phyloP scores from a whole-genome alignment of 257 asterid genomes.

The Nicotiana paniculata region DNA sequence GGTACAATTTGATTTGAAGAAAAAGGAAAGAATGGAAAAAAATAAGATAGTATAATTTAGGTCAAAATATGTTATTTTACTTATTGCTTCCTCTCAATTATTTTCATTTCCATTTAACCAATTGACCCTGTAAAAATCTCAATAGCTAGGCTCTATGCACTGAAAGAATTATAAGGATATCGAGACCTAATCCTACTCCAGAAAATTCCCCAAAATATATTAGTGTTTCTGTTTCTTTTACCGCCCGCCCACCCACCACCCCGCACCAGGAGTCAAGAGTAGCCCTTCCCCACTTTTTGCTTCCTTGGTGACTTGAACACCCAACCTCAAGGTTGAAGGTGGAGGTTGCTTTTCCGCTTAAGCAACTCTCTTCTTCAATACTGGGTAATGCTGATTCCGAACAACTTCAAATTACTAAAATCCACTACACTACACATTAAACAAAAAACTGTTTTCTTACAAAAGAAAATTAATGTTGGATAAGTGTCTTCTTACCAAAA shows the following conservation, averaged over 20 bases:
- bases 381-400: not conserved
- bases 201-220: not conserved
- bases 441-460: not conserved
- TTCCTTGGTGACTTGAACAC: not conserved
- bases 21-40: not conserved
- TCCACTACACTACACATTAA: not conserved
- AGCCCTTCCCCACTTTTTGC: not conserved
- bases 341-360: not conserved
- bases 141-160: not conserved
- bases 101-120: not conserved
- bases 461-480: not conserved
- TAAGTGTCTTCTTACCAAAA: not conserved
- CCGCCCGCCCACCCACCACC: not conserved
- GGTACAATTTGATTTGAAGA: not conserved
- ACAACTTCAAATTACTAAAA: not conserved
- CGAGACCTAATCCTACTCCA: not conserved
- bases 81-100: not conserved
- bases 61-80: not conserved
- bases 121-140: not conserved
- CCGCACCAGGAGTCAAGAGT: not conserved
- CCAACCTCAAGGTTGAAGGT: not conserved
- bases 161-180: not conserved
- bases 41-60: not conserved
- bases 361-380: not conserved
- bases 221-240: not conserved